Percentiles rank a stretch among this genome's conserved stretches.
phyloP scores from a whole-genome alignment of 2,329 filamentous ascomycete species.

The Escovopsis sp. region DNA sequence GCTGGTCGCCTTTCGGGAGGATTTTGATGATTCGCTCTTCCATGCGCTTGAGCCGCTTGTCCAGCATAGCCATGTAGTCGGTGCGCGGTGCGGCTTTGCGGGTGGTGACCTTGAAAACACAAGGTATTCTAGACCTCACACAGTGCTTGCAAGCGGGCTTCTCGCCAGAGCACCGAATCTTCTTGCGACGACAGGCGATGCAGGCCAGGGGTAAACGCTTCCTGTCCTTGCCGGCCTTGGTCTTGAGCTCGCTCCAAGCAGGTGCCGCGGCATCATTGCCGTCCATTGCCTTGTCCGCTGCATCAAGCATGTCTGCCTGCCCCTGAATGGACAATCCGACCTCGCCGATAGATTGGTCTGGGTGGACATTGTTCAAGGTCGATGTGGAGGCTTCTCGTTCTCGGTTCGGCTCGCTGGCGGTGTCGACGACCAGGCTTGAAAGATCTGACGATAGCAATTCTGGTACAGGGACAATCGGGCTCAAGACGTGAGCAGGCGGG shows the following conservation, averaged over 20 bases:
- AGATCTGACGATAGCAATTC: slow-evolving; percentile 10
- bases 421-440: slow-evolving; percentile 20
- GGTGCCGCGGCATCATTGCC: slow-evolving; percentile 45
- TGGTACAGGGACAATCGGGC: slow-evolving; percentile 7
- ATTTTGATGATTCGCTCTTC: slow-evolving; percentile 95
- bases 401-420: slow-evolving; percentile 30
- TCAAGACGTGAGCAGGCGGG: slow-evolving; percentile 9
- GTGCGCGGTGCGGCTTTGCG: slow-evolving; percentile 87
- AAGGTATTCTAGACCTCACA: slow-evolving; percentile 78
- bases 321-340: slow-evolving; percentile 36
- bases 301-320: slow-evolving; percentile 37
- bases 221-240: slow-evolving; percentile 87
- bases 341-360: slow-evolving; percentile 42
- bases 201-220: slow-evolving; percentile 87
- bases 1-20: slow-evolving; percentile 73
- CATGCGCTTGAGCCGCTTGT: slow-evolving; percentile 92
- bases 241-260: slow-evolving; percentile 72
- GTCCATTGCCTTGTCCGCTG: slow-evolving; percentile 38
- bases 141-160: slow-evolving; percentile 98
- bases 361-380: slow-evolving; percentile 25
- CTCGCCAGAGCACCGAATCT: slow-evolving; percentile 94
- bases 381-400: slow-evolving; percentile 28
- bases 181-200: slow-evolving; percentile 91
- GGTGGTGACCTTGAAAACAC: slow-evolving; percentile 93
- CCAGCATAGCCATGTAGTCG: slow-evolving; percentile 98